Base-by-base conservation (phyloP, 257 asterid genomes). In the Vinca minor region DNA sequence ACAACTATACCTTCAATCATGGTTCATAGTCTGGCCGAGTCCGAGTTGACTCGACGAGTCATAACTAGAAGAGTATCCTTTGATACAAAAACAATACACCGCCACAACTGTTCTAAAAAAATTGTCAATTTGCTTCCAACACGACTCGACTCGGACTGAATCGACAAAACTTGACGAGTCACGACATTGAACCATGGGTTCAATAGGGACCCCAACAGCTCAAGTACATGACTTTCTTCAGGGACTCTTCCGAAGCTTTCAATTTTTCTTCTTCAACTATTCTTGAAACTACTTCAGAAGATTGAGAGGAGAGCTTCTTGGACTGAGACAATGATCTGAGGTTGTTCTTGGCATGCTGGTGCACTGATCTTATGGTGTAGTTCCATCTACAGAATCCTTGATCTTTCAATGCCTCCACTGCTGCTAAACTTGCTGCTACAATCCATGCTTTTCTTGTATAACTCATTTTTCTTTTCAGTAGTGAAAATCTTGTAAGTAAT, bases 121-220 rank as follows among this genome's bases (percentile, higher is more conserved):
- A n/a, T n/a, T n/a, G n/a, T n/a, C n/a, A n/a, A n/a, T n/a, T n/a
- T n/a, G n/a, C n/a, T n/a, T n/a, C n/a, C n/a, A n/a, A n/a, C n/a
- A n/a, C n/a, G n/a, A n/a, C n/a, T n/a, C n/a, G n/a, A n/a, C 38
- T 34, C 38, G 7, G 42, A 11, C 17, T 18, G 20, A 17, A 21
- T 8, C n/a, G 38, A 5, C n/a, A n/a, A 15, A 1, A 17, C 8
- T 7, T 11, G 38, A 34, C 3, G 38, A 7, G 31, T n/a, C n/a
- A n/a, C n/a, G n/a, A n/a, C n/a, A n/a, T n/a, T n/a, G n/a, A n/a
- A n/a, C n/a, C n/a, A n/a, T n/a, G 8, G 0, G 3, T 2, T 49
- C 25, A 74, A 52, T 70, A 46, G 3, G 76, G 79, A 55, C 79
- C 73, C 79, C 79, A 75, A 13, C 70, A 70, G 52, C 73, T 75